phyloP scores from a whole-genome alignment of 2,329 filamentous ascomycete genomes.

The Colletotrichum salicis region DNA sequence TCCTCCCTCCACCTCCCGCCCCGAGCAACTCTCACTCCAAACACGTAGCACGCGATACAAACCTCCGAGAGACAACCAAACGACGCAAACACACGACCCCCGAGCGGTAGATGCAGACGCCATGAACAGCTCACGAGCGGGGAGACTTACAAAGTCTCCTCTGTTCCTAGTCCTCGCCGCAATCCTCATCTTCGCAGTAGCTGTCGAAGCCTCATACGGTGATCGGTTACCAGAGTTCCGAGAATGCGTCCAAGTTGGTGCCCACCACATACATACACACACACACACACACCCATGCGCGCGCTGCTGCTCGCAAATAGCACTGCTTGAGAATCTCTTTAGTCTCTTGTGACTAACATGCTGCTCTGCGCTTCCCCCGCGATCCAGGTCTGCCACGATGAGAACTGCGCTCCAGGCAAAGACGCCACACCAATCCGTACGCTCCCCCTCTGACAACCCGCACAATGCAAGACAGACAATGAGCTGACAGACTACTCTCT shows the following conservation, averaged over 20 bases:
- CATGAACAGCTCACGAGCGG: slow-evolving; percentile 34
- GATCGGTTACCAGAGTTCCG: slow-evolving; percentile 89
- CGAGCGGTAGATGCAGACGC: slow-evolving; percentile 28
- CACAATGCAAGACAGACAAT: background rate
- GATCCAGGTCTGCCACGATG: slow-evolving; percentile 76
- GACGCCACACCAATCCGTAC: slow-evolving; percentile 74
- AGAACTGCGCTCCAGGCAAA: slow-evolving; percentile 79
- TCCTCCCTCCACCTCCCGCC: background rate
- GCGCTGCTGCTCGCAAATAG: background rate
- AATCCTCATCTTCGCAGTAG: slow-evolving; percentile 51
- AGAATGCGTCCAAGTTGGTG: slow-evolving; percentile 82
- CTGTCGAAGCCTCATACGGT: slow-evolving; percentile 78
- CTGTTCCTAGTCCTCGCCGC: slow-evolving; percentile 46
- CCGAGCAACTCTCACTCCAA: background rate
- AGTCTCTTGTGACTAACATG: slow-evolving; percentile 15
- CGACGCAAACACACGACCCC: background rate
- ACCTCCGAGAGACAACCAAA: too few relatives aligned
- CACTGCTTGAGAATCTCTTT: background rate
- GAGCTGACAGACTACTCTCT: slow-evolving; percentile 26
- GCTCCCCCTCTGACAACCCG: slow-evolving; percentile 42
- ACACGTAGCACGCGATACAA: background rate
- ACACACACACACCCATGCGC: slow-evolving; percentile 9
- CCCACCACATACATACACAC: background rate
- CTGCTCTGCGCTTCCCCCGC: slow-evolving; percentile 12
- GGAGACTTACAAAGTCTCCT: slow-evolving; percentile 31